Conservation (phyloP, 306 rosid species). For the Amphicarpaea edgeworthii region DNA sequence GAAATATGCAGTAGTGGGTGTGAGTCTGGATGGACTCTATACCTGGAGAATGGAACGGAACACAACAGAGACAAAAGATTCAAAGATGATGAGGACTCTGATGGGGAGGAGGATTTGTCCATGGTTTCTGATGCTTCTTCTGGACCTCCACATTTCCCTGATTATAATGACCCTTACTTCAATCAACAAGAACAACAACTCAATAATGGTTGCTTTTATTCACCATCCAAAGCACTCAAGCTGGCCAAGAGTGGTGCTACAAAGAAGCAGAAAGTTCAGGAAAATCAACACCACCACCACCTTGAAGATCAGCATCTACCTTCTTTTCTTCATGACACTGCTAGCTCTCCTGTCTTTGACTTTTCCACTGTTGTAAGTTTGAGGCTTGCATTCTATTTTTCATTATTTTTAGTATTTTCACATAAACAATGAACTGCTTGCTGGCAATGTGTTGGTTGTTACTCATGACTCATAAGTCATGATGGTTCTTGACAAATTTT, state of each 20-base stretch:
- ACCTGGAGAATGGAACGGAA: slow-evolving; percentile 65
- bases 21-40: slow-evolving; percentile 98
- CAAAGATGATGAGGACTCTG: slow-evolving; percentile 52
- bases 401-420: background rate
- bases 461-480: too few relatives aligned
- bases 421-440: background rate
- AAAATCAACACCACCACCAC: slow-evolving; percentile 35
- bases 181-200: slow-evolving; percentile 53
- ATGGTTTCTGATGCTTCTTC: slow-evolving; percentile 99
- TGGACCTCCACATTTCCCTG: slow-evolving; percentile 91
- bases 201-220: slow-evolving; percentile 52
- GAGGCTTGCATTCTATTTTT: slow-evolving; percentile 30
- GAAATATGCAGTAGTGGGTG: slow-evolving; percentile 79
- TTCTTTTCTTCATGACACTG: slow-evolving; percentile 85
- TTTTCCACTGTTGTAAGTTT: slow-evolving; percentile 74
- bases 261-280: slow-evolving; percentile 60
- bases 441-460: background rate
- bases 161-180: slow-evolving; percentile 51
- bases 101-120: slow-evolving; percentile 85
- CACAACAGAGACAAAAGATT: slow-evolving; percentile 37
- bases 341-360: slow-evolving; percentile 77
- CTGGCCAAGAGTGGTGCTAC: slow-evolving; percentile 45
- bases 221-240: slow-evolving; percentile 53
- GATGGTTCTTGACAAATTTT: slow-evolving; percentile 33
- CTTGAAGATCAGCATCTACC: slow-evolving; percentile 49